Evolutionary conservation across 176 grass and related monocot genomes (phyloP), one percentile per base, ranked within the genome.

Genomic region (Tillandsia leiboldiana): DNA sequence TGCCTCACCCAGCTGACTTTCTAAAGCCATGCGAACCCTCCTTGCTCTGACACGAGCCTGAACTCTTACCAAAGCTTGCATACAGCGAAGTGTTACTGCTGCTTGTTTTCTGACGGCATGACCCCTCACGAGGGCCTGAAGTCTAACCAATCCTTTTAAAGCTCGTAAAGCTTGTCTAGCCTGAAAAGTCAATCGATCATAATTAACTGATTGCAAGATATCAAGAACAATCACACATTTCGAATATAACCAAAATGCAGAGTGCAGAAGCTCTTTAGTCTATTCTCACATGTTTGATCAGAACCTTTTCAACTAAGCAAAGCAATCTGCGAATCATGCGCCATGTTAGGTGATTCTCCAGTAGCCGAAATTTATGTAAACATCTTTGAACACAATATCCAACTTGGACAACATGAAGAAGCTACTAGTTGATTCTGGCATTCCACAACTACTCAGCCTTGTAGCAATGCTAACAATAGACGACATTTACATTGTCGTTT

Each of bases 51-150:
- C 88, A 49, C 93, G 85, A 64, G 90, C 93, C 76, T 97, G 93
- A 72, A 90, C 89, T 50, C 89, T 50, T 15, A 90, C 77, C 66
- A 97, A 75, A 26, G 89, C 89, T 66, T 90, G 79, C 93, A 97
- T 92, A 78, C 93, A 89, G 65, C 74, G 81, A 77, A 97, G 73
- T 49, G 89, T 97, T 29, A 97, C 79, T 53, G 89, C 89, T 17
- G 91, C 86, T 78, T 97, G 89, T 77, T 84, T 75, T 57, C 89
- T 83, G 71, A 97, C 93, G 17, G 72, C 69, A 3, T 85, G 83
- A 24, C 89, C 88, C 18, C 93, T 82, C 57, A 96, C 79, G 64
- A 96, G 79, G 18, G 93, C 93, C 79, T 96, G 88, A 69, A 96
- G 82, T 87, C 93, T 85, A 70, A 96, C 88, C 73, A 96, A 85